A percentile compares a stretch with the other conserved stretches of the same genome.
phyloP scores from a whole-genome alignment of 208 protist genomes.

The Trypanosoma rangeli region DNA sequence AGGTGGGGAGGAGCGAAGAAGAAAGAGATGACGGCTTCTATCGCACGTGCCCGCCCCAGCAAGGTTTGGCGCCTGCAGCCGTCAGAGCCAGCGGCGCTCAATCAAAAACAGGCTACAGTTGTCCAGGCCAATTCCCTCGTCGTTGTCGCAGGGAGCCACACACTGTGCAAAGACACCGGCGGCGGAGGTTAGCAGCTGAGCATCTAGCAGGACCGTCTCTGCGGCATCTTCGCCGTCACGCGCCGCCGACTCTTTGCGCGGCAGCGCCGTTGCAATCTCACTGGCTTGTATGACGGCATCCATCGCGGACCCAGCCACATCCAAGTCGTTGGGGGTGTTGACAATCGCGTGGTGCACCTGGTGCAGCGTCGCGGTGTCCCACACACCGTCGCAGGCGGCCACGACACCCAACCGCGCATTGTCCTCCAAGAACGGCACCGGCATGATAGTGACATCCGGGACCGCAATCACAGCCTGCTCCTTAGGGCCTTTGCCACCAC shows the following conservation, averaged over 20 bases:
- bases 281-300: conserved; percentile 47
- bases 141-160: conserved; percentile 69
- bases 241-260: neutral
- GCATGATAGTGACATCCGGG: conserved; percentile 68
- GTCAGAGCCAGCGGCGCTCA: conserved; percentile 35
- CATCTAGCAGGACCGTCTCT: conserved; percentile 35
- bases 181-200: conserved; percentile 54
- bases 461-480: conserved; percentile 73
- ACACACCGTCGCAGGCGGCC: conserved; percentile 84
- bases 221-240: neutral
- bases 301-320: conserved; percentile 49
- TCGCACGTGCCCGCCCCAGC: neutral
- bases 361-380: conserved; percentile 75
- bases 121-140: conserved; percentile 75
- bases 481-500: conserved; percentile 38
- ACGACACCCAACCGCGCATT: conserved; percentile 61
- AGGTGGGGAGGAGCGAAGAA: too few relatives aligned
- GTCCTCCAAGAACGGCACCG: conserved; percentile 35
- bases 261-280: conserved; percentile 32
- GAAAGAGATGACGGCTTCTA: too few relatives aligned
- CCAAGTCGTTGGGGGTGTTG: conserved; percentile 68
- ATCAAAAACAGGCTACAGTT: conserved; percentile 77
- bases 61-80: neutral
- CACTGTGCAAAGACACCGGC: conserved; percentile 76
- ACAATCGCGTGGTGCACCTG: conserved; percentile 73